Evolutionary conservation across 306 rosid species (phyloP).

Genomic region (Prunus salicina): DNA sequence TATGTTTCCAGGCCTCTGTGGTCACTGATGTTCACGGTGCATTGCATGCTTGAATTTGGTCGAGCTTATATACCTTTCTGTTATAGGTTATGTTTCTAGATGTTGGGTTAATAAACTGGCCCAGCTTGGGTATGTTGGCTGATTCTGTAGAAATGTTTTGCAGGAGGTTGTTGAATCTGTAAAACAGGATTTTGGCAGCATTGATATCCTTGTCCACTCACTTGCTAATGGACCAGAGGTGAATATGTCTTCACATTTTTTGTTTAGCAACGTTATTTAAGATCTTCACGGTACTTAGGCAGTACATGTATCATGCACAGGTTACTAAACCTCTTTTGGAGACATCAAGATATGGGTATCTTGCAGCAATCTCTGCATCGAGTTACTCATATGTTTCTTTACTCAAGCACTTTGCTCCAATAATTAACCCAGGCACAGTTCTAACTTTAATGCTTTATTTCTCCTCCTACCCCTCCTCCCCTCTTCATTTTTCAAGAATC

Average conservation of each 20-base stretch:
- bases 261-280: not conserved
- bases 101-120: not conserved
- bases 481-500: not conserved
- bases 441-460: constrained; percentile 6
- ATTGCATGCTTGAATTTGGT: not conserved
- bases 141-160: constrained; percentile 7
- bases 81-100: not conserved
- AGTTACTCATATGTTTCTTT: constrained; percentile 91
- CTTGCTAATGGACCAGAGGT: constrained; percentile 99
- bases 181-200: constrained; percentile 87
- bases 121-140: not conserved
- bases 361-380: constrained; percentile 94
- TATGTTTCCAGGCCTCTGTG: not conserved
- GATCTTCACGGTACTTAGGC: not conserved
- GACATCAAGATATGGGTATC: constrained; percentile 95
- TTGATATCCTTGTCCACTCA: constrained; percentile 96
- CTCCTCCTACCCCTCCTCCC: not conserved
- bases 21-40: not conserved
- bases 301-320: constrained; percentile 29
- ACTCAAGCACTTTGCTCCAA: constrained; percentile 84
- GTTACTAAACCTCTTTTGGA: constrained; percentile 87
- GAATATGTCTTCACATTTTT: constrained; percentile 10
- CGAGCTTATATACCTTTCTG: not conserved
- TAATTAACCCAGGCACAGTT: constrained; percentile 74
- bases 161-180: constrained; percentile 94